Percentiles rank a stretch among this genome's conserved stretches.
These are phyloP conservation scores for Pseudogymnoascus sp. DNA, from an alignment of 2,329 filamentous ascomycete genomes.

Conservation along the genomic window DNA sequence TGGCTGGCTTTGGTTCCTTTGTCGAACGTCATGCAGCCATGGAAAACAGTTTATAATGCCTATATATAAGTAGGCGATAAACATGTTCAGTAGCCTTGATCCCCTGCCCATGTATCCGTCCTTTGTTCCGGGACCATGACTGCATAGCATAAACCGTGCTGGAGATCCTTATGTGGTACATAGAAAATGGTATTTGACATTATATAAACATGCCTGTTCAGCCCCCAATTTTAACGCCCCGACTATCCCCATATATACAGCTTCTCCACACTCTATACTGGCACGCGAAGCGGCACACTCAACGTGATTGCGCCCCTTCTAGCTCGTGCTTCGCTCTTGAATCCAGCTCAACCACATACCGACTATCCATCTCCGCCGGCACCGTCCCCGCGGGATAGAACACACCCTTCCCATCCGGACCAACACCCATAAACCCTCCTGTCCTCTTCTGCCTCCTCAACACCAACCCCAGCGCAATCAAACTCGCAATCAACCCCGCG, in stretches of 20 bases:
- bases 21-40: too few species aligned
- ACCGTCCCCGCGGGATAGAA: not conserved
- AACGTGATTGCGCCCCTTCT: not conserved
- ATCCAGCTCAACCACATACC: slow-evolving; percentile 1
- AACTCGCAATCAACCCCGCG: not conserved
- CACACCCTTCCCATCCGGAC: not conserved
- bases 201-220: not conserved
- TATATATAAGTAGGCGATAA: too few species aligned
- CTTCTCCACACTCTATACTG: not conserved
- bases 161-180: not conserved
- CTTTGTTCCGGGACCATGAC: not conserved
- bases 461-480: not conserved
- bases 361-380: not conserved
- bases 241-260: not conserved
- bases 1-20: too few species aligned
- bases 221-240: not conserved
- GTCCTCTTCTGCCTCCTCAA: not conserved
- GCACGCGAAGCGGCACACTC: too few species aligned
- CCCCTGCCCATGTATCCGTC: too few species aligned
- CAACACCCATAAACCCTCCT: not conserved
- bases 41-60: too few species aligned
- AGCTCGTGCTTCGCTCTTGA: not conserved
- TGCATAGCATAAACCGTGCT: not conserved
- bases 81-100: too few species aligned
- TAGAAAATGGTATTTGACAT: not conserved